Evolutionary conservation across 257 asterid species (phyloP).

Genomic region (Misopates orontium): DNA sequence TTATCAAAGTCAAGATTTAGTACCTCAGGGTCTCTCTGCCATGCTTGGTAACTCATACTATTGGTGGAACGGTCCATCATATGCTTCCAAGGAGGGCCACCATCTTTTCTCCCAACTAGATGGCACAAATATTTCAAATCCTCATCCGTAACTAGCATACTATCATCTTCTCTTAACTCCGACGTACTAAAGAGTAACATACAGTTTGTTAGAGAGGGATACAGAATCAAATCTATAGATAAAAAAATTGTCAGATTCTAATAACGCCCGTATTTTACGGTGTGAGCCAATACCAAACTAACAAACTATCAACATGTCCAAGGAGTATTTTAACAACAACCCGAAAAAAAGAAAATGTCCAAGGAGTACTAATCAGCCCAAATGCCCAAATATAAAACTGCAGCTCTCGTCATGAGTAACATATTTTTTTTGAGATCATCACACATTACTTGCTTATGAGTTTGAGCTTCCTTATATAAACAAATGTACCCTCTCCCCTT

Average conservation of each 20-base stretch:
- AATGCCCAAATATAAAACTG: background rate
- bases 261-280: background rate
- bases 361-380: background rate
- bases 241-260: background rate
- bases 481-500: no score
- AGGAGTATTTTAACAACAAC: no score
- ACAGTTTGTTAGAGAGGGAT: slow-evolving; percentile 19
- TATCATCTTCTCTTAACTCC: slow-evolving; percentile 34
- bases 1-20: background rate
- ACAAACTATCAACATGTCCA: background rate
- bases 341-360: no score
- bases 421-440: no score
- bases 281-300: background rate
- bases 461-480: no score
- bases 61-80: slow-evolving; percentile 77
- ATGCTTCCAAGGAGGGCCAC: slow-evolving; percentile 90
- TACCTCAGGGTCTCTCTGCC: slow-evolving; percentile 93
- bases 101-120: slow-evolving; percentile 84
- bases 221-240: slow-evolving; percentile 2
- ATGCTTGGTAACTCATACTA: slow-evolving; percentile 84
- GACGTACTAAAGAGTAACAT: slow-evolving; percentile 43
- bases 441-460: no score
- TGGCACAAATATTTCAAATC: slow-evolving; percentile 68
- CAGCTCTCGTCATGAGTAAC: background rate
- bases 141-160: slow-evolving; percentile 40